Conservation (phyloP, 140 eudicot genomes). For the Cichorium intybus region DNA sequence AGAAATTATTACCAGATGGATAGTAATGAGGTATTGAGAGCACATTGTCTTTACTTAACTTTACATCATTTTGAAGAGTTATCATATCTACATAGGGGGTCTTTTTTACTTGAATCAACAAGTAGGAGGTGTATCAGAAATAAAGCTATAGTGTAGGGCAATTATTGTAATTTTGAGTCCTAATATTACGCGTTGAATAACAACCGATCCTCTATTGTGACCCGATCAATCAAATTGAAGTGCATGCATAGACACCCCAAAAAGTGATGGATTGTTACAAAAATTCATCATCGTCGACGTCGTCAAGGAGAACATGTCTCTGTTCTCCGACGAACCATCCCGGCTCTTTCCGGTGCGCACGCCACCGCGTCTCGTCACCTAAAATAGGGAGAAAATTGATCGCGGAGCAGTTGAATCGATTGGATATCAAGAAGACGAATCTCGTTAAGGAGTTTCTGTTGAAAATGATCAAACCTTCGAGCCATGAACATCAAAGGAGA, state of each 20-base stretch:
- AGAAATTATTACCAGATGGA: no score
- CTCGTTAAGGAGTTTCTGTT: slow-evolving; percentile 43
- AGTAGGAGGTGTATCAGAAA: neutral
- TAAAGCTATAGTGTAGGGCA: neutral
- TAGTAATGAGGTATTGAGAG: neutral
- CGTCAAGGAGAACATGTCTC: slow-evolving; percentile 33
- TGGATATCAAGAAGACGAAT: slow-evolving; percentile 33
- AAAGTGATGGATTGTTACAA: slow-evolving; percentile 32
- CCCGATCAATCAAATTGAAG: slow-evolving; percentile 25
- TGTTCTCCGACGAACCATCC: slow-evolving; percentile 55
- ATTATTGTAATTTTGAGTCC: neutral
- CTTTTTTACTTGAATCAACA: neutral
- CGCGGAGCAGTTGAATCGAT: slow-evolving; percentile 16
- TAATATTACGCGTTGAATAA: slow-evolving; percentile 22
- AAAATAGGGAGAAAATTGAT: slow-evolving; percentile 20
- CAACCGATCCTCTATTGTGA: slow-evolving; percentile 21
- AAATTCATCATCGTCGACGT: slow-evolving; percentile 11
- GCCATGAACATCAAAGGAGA: slow-evolving; percentile 53
- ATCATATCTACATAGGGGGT: neutral
- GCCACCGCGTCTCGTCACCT: slow-evolving; percentile 26
- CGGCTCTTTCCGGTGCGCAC: slow-evolving; percentile 56
- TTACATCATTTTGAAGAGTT: neutral
- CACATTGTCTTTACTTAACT: neutral
- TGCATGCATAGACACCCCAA: slow-evolving; percentile 24
- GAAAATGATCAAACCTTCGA: slow-evolving; percentile 52